phyloP scores from a whole-genome alignment of 352 stramenopile species.

The Blastocystis sp. region DNA sequence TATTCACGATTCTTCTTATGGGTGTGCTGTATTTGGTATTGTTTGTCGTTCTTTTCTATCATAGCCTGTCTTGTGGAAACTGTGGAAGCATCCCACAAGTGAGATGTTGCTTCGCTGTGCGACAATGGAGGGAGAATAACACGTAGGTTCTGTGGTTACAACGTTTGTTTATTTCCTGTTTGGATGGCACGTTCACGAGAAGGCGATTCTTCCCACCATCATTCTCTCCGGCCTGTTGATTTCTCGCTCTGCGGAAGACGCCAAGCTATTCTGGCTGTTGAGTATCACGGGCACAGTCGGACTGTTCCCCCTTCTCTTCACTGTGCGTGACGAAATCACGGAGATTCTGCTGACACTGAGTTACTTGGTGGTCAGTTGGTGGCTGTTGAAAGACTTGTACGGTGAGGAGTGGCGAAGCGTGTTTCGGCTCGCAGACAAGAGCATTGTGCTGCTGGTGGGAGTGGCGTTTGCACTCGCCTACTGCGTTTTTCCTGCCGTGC shows the following conservation, averaged over 20 bases:
- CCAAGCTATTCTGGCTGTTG: slow-evolving; percentile 74
- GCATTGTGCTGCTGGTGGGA: background rate
- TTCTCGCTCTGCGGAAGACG: slow-evolving; percentile 73
- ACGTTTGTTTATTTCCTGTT: slow-evolving; percentile 76
- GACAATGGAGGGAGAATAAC: background rate
- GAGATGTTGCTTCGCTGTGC: background rate
- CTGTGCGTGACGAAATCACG: slow-evolving; percentile 71
- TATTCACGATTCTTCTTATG: background rate
- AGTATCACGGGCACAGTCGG: slow-evolving; percentile 72
- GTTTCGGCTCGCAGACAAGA: background rate
- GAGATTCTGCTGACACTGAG: slow-evolving; percentile 71
- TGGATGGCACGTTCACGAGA: slow-evolving; percentile 98
- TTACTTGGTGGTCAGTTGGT: slow-evolving; percentile 70
- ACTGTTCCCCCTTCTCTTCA: slow-evolving; percentile 78
- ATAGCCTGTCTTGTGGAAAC: background rate
- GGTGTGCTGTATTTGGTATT: background rate
- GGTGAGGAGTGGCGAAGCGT: slow-evolving; percentile 65
- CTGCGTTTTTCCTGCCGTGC: background rate
- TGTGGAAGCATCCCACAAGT: background rate
- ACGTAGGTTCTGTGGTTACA: background rate
- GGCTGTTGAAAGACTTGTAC: slow-evolving; percentile 70
- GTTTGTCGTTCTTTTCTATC: background rate
- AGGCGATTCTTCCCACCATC: slow-evolving; percentile 80
- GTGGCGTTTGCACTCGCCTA: background rate
- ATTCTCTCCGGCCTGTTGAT: slow-evolving; percentile 66